A percentile compares a stretch with the other conserved stretches of the same genome.
phyloP scores from a whole-genome alignment of 257 asterid species.

The Vinca minor region DNA sequence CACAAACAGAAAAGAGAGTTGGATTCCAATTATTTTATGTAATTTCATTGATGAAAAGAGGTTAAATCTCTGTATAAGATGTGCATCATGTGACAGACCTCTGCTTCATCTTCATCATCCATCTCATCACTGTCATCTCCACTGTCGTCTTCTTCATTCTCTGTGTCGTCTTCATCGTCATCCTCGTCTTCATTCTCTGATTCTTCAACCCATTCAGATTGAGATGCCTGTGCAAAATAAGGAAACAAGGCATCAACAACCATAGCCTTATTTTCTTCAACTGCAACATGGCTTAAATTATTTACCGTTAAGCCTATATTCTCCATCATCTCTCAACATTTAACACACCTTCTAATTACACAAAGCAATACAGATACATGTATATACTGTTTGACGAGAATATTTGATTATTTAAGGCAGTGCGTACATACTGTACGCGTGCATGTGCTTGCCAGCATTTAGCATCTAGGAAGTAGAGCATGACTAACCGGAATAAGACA shows the following conservation, averaged over 20 bases:
- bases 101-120: conserved; percentile 45
- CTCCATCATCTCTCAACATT: too few species aligned
- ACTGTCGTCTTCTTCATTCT: conserved; percentile 43
- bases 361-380: too few species aligned
- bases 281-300: not conserved
- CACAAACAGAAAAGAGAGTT: conserved; percentile 14
- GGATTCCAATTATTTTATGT: not conserved
- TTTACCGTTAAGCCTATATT: not conserved
- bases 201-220: conserved; percentile 90
- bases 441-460: not conserved
- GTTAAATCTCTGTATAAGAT: not conserved
- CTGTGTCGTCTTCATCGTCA: conserved; percentile 56
- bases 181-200: conserved; percentile 68
- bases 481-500: conserved; percentile 72
- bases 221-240: conserved; percentile 55
- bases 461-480: conserved; percentile 12
- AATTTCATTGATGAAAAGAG: not conserved
- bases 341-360: not conserved
- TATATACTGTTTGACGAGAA: too few species aligned
- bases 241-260: conserved; percentile 13
- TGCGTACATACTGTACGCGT: not conserved
- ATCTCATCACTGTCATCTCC: conserved; percentile 53
- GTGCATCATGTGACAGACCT: conserved; percentile 35
- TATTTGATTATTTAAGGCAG: too few species aligned
- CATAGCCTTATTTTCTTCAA: not conserved